phyloP scores from a whole-genome alignment of 257 asterid genomes.

The Cruciata laevipes region DNA sequence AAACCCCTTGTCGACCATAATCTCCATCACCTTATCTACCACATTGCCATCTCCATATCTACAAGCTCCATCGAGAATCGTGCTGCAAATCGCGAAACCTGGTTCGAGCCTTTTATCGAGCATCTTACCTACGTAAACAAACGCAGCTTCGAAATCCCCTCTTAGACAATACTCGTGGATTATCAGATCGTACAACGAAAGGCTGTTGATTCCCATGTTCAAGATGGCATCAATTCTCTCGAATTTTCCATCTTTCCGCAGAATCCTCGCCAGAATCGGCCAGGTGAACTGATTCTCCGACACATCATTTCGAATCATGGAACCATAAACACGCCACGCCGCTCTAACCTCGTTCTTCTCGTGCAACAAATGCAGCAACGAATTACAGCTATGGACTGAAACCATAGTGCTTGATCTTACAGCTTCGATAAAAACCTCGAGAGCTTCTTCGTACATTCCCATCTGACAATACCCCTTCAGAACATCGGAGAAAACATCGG shows the following conservation, averaged over 20 bases:
- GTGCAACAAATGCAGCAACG: slow-evolving; percentile 40
- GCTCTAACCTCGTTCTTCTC: slow-evolving; percentile 40
- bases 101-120: slow-evolving; percentile 33
- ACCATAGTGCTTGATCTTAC: slow-evolving; percentile 31
- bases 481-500: slow-evolving; percentile 35
- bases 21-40: slow-evolving; percentile 28
- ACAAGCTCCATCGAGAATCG: slow-evolving; percentile 77
- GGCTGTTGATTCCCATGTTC: slow-evolving; percentile 35
- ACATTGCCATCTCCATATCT: slow-evolving; percentile 33
- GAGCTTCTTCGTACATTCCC: slow-evolving; percentile 35
- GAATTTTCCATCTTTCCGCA: slow-evolving; percentile 47
- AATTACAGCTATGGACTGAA: slow-evolving; percentile 33
- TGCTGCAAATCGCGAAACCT: slow-evolving; percentile 40
- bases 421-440: slow-evolving; percentile 38
- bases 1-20: slow-evolving; percentile 44
- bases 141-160: slow-evolving; percentile 62
- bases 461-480: slow-evolving; percentile 48
- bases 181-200: slow-evolving; percentile 39
- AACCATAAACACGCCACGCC: slow-evolving; percentile 65
- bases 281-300: slow-evolving; percentile 43
- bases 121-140: slow-evolving; percentile 37
- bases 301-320: slow-evolving; percentile 45
- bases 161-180: slow-evolving; percentile 47
- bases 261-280: slow-evolving; percentile 41
- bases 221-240: slow-evolving; percentile 42